Evolutionary conservation across 202 grass and related monocot genomes (phyloP), one percentile per base, ranked within the genome.

Genomic region (Panicum virgatum): DNA sequence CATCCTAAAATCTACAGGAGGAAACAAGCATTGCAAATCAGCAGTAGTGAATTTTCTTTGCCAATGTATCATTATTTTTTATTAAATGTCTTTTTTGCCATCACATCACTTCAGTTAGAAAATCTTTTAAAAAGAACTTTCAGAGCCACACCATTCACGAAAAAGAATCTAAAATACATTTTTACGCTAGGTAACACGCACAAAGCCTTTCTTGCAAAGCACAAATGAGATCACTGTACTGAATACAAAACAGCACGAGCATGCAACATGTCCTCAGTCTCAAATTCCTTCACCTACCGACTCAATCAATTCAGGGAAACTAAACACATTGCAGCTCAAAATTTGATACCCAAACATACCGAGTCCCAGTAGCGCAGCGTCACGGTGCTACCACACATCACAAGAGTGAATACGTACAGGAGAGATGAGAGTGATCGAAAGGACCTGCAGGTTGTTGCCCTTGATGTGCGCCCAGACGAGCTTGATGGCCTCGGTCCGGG

Each of bases 381-480:
- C 66, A 45, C 37, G 9, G 8, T 40, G 5, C 39, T 40, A 40
- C 39, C 39, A 9, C 39, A 46, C 15, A 46, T 14, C 44, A 14
- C 3, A 12, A 46, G 44, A 12, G 44, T 0, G 1, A 34, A 34
- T 34, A 34, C 32, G 7, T 42, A 12, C 22, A 25, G 3, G 40
- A 11, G 36, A 16, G 7, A 10, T 1, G 72, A 5, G 51, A 16
- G 5, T 12, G 57, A 51, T 34, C 32, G 32, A 15, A 8, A 9
- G 53, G 40, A 92, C 91, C 91, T 93, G 88, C 6, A 90, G 85
- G 32, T 90, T 90, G 77, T 88, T 93, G 6, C 77, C 88, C 83
- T 93, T 93, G 88, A 90, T 88, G 71, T 93, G 88, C 47, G 88
- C 91, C 91, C 88, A 93, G 58, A 93, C 84, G 20, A 90, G 54